Base-by-base conservation (phyloP, 2,329 filamentous ascomycete species). In the Dactylellina cionopaga region DNA sequence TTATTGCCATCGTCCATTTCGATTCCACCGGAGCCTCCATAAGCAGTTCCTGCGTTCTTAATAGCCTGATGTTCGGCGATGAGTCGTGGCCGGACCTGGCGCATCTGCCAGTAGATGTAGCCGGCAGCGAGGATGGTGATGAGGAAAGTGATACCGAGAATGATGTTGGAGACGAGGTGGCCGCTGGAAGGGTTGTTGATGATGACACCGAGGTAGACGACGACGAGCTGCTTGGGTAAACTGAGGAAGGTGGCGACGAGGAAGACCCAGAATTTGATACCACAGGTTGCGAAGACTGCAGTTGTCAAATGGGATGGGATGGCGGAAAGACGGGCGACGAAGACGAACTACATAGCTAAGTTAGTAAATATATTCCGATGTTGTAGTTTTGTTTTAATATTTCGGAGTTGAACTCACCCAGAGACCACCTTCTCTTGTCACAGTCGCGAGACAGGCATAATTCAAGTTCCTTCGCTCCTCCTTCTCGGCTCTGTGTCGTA, bases 221-320 rank as follows among this genome's bases (percentile, higher is more conserved):
- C 78, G 41, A 82, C 79, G 60, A 82, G 79, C 74, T 82, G 81
- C 73, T 82, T 82, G 1, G 81, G 81, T 0, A 83, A 77, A 13
- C 80, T 81, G 54, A 82, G 68, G 75, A 81, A 79, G 5, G 81
- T 82, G 2, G 81, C 80, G 63, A 82, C 69, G 64, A 79, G 76
- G 60, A 81, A 82, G 69, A 79, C 75, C 80, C 80, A 81, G 76
- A 82, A 82, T 55, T 78, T 80, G 46, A 82, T 80, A 62, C 81
- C 80, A 76, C 80, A 82, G 19, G 80, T 81, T 11, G 81, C 80
- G 71, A 82, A 82, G 29, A 82, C 80, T 11, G 81, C 81, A 2
- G 81, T 82, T 2, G 80, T 81, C 74, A 82, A 80, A 73, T 82
- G 81, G 11, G 80, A 80, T 9, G 81, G 81, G 33, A 82, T 80